Conservation (phyloP, 495 filamentous ascomycete species). For the Diplogelasinospora grovesii region DNA sequence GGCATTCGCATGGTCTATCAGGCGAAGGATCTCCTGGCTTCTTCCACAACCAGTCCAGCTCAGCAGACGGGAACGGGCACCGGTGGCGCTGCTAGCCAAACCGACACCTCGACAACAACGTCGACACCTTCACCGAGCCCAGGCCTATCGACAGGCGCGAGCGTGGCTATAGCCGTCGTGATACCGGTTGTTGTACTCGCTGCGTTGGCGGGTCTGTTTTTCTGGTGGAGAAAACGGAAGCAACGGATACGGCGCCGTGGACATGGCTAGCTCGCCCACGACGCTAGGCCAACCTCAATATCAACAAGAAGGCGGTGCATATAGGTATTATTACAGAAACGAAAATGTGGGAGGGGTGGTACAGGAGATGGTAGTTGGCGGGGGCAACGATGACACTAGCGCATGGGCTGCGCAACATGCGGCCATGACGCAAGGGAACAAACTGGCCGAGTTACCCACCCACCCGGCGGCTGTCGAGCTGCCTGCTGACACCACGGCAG, state of each 20-base stretch:
- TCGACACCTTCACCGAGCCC: not conserved
- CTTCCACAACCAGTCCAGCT: not conserved
- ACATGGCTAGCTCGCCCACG: too few species aligned
- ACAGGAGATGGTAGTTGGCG: too few species aligned
- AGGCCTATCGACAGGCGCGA: slow-evolving; percentile 13
- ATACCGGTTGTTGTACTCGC: slow-evolving; percentile 16
- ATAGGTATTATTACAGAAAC: not conserved
- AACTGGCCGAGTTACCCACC: not conserved
- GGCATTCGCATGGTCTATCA: slow-evolving; percentile 24
- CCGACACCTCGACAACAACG: not conserved
- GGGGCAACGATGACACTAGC: not conserved
- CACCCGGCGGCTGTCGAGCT: not conserved
- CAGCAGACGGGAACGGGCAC: too few species aligned
- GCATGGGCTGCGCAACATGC: not conserved
- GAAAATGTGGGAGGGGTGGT: too few species aligned
- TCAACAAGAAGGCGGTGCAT: not conserved
- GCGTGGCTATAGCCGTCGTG: slow-evolving; percentile 13
- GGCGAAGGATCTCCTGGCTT: slow-evolving; percentile 6
- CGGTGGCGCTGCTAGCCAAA: not conserved
- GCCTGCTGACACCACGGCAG: not conserved
- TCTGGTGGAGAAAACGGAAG: slow-evolving; percentile 15
- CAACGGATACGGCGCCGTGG: too few species aligned
- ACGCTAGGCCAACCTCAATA: too few species aligned
- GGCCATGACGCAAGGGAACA: slow-evolving; percentile 1
- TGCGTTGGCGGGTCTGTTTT: slow-evolving; percentile 10